Percentiles rank a stretch among this genome's conserved stretches.
Conservation (phyloP, 495 filamentous ascomycete species). For the Elaphomyces granulatus region DNA sequence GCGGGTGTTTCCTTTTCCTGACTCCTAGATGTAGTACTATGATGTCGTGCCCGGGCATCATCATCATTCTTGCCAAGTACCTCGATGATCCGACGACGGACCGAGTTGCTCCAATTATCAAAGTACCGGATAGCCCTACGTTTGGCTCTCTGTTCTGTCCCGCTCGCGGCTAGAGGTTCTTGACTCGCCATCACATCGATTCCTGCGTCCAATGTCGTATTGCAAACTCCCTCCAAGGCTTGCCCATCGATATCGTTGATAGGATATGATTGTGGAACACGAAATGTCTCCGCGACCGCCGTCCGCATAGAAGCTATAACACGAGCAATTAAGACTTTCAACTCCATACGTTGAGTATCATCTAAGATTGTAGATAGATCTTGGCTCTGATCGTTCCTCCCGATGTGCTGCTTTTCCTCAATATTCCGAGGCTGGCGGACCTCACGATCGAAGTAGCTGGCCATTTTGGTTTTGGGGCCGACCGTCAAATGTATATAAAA, state of each 20-base stretch:
- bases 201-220: neutral
- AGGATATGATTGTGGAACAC: conserved; percentile 8
- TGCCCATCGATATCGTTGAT: conserved; percentile 6
- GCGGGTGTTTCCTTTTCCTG: neutral
- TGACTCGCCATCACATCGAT: conserved; percentile 1
- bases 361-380: conserved; percentile 37
- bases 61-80: conserved; percentile 45
- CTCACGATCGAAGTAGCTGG: neutral
- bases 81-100: conserved; percentile 48
- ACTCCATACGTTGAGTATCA: conserved; percentile 33
- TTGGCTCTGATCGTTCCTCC: conserved; percentile 21
- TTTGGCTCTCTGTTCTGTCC: conserved; percentile 7
- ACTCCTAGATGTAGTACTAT: neutral
- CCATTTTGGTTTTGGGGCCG: no score
- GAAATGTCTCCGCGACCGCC: conserved; percentile 26
- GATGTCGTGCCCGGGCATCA: neutral
- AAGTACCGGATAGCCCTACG: conserved; percentile 38
- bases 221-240: conserved; percentile 1
- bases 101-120: conserved; percentile 48
- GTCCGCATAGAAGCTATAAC: conserved; percentile 33
- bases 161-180: conserved; percentile 1
- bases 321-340: conserved; percentile 33
- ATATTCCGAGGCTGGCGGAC: conserved; percentile 13
- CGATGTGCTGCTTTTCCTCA: conserved; percentile 15
- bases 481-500: neutral